These are phyloP conservation scores for Fusarium nematophilum DNA, from an alignment of 2,329 filamentous ascomycete genomes.

Conservation along the genomic window DNA sequence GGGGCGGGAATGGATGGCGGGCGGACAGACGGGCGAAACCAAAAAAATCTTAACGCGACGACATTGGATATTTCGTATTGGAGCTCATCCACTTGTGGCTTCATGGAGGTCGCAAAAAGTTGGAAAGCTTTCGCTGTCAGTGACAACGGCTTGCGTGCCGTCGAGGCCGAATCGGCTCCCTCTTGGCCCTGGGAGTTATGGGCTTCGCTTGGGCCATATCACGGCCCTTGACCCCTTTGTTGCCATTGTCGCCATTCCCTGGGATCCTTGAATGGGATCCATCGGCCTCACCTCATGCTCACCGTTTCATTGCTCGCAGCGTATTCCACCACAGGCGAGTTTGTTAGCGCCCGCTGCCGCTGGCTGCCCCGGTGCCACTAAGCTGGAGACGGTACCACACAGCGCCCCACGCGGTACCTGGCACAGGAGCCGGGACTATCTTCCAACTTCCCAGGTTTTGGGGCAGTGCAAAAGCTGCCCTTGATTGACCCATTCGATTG, in stretches of 20 bases:
- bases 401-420: slow-evolving; percentile 12
- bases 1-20: slow-evolving; percentile 14
- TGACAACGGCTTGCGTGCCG: too few relatives aligned
- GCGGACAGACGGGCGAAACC: too few relatives aligned
- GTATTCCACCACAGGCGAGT: slow-evolving; percentile 17
- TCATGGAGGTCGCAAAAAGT: background rate
- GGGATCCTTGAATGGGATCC: slow-evolving; percentile 1
- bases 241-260: background rate
- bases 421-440: slow-evolving; percentile 1
- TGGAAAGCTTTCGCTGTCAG: background rate
- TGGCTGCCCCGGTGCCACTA: background rate
- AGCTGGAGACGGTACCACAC: background rate
- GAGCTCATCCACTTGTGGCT: background rate
- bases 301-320: slow-evolving; percentile 25
- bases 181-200: slow-evolving; percentile 4
- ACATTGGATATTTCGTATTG: slow-evolving; percentile 8
- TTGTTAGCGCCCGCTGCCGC: slow-evolving; percentile 21
- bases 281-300: slow-evolving; percentile 21
- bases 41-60: slow-evolving; percentile 12
- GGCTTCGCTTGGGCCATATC: slow-evolving; percentile 10
- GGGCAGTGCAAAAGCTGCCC: background rate
- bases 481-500: background rate
- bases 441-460: background rate
- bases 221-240: slow-evolving; percentile 18
- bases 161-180: slow-evolving; percentile 20